Percentiles rank a stretch among this genome's conserved stretches.
Evolutionary conservation across 345 rosid species (phyloP).

Genomic region (Heritiera fomes): DNA sequence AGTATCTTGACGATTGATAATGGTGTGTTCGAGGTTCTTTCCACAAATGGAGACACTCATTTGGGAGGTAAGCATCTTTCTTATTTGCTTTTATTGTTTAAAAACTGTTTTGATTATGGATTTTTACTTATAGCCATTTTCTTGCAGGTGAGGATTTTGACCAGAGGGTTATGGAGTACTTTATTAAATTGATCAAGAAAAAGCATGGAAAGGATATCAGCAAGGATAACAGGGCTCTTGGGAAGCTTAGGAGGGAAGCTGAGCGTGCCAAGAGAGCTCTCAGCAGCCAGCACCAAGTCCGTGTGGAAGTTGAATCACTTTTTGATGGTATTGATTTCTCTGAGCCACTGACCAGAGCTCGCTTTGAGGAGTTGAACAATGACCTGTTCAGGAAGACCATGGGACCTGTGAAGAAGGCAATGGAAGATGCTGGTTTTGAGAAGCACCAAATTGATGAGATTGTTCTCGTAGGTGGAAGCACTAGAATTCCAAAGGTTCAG

Average conservation of each 20-base stretch:
- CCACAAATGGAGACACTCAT: slow-evolving; percentile 97
- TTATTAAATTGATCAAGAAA: slow-evolving; percentile 94
- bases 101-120: neutral
- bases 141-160: slow-evolving; percentile 94
- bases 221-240: slow-evolving; percentile 90
- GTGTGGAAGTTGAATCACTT: slow-evolving; percentile 95
- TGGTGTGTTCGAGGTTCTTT: slow-evolving; percentile 96
- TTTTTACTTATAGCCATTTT: slow-evolving; percentile 12
- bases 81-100: neutral
- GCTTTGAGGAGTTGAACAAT: slow-evolving; percentile 95
- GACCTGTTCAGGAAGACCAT: slow-evolving; percentile 96
- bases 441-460: slow-evolving; percentile 94
- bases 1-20: slow-evolving; percentile 91
- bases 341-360: slow-evolving; percentile 96
- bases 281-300: slow-evolving; percentile 98
- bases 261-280: slow-evolving; percentile 99
- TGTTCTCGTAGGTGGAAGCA: slow-evolving; percentile 97
- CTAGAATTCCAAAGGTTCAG: slow-evolving; percentile 97
- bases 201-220: slow-evolving; percentile 96
- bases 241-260: slow-evolving; percentile 87
- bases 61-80: slow-evolving; percentile 72
- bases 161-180: slow-evolving; percentile 95
- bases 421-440: slow-evolving; percentile 91
- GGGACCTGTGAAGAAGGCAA: slow-evolving; percentile 99
- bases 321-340: slow-evolving; percentile 89